These are phyloP conservation scores for Elsinoe ampelina DNA, from an alignment of 2,329 filamentous ascomycete species.

Conservation along the genomic window DNA sequence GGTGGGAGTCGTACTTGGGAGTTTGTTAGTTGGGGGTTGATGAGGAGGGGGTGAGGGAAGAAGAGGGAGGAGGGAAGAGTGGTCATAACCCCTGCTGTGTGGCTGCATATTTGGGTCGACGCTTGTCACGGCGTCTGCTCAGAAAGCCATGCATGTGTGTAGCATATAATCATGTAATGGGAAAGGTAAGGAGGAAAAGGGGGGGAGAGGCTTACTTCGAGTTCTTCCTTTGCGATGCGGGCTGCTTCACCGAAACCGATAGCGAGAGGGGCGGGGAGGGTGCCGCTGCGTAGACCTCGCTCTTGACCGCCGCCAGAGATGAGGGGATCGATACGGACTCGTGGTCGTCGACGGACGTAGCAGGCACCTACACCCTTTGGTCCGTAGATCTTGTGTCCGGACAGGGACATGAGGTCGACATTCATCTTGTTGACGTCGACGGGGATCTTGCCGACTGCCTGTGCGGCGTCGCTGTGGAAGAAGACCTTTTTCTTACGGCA, in stretches of 20 bases:
- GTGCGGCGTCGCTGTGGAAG: constrained; percentile 94
- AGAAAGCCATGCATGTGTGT: constrained; percentile 84
- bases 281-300: constrained; percentile 87
- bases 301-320: constrained; percentile 96
- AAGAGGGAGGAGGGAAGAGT: constrained; percentile 22
- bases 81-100: constrained; percentile 60
- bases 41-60: not conserved
- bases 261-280: constrained; percentile 75
- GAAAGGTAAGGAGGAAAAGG: constrained; percentile 16
- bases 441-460: constrained; percentile 97
- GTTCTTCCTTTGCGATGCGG: constrained; percentile 79
- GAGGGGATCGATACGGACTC: constrained; percentile 88
- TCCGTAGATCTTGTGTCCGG: constrained; percentile 96
- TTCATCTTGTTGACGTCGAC: constrained; percentile 97
- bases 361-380: constrained; percentile 96
- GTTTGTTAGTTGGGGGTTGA: constrained; percentile 14
- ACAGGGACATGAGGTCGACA: constrained; percentile 97
- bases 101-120: constrained; percentile 34
- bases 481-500: constrained; percentile 90
- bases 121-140: constrained; percentile 54
- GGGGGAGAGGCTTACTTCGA: constrained; percentile 59
- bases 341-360: constrained; percentile 83
- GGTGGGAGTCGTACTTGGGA: constrained; percentile 76
- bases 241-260: constrained; percentile 96
- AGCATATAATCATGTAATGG: constrained; percentile 66